Evolutionary conservation across 257 asterid species (phyloP), one percentile per base, ranked within the genome.

Genomic region (Agastache rugosa): DNA sequence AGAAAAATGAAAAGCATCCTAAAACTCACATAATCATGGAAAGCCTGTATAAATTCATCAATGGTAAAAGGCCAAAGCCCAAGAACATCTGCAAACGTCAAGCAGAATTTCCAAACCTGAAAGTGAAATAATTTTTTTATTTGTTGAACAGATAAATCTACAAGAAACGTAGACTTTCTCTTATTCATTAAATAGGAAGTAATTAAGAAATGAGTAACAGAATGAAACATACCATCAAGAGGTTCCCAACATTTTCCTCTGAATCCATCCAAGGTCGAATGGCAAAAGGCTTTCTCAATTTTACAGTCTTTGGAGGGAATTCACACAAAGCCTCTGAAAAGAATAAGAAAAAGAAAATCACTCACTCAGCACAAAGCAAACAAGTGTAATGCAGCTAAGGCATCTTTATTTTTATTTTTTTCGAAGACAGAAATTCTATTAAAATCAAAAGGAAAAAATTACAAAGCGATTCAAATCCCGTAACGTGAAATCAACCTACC

Each of bases 21-120:
- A 67, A 69, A 78, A 84, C 97, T 88, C 83, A 95, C 99, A 75
- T 87, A 85, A 81, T 95, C 99, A 82, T 92, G 98, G 63, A 95
- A 84, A 42, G 98, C 96, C 82, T 95, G 98, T 63, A 95, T 63
- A 77, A 95, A 92, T 84, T 95, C 99, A 75, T 95, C 98, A 48
- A 95, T 88, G 29, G 98, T 90, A 81, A 92, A 95, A 73, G 99
- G 99, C 99, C 99, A 95, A 75, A 95, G 94, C 60, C 96, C 93
- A 54, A 95, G 92, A 86, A 92, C 83, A 86, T 95, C 99, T 68
- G 99, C 96, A 85, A 92, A 95, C 44, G 97, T 92, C 71, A 89
- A 68, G 77, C 96, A 92, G 89, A 95, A 95, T 73, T 90, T 95
- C 99, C 99, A 95, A 59, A 89, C 96, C 99, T 95, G 89, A 41